These are phyloP conservation scores for Spathaspora boniae DNA, from an alignment of 805 yeast genomes.

Conservation along the genomic window DNA sequence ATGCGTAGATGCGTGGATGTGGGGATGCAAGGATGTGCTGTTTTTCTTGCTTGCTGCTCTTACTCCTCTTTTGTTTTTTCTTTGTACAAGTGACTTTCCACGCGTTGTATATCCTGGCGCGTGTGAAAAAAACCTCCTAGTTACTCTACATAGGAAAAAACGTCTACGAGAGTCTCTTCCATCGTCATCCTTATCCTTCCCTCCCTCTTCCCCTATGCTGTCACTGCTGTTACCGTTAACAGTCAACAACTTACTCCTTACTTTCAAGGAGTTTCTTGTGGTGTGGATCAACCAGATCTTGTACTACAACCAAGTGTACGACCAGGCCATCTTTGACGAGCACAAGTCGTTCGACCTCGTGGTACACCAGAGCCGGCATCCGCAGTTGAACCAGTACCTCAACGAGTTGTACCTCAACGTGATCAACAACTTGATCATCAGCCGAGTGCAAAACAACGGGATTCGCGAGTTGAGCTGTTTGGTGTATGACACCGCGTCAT, in stretches of 20 bases:
- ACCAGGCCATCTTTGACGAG: slow-evolving; percentile 43
- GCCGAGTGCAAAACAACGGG: slow-evolving; percentile 14
- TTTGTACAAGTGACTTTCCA: not conserved
- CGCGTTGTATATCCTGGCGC: not conserved
- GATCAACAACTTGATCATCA: slow-evolving; percentile 13
- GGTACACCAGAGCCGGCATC: slow-evolving; percentile 42
- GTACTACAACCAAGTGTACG: slow-evolving; percentile 53
- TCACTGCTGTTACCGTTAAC: slow-evolving; percentile 4
- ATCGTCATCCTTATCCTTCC: not conserved
- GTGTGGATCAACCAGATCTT: slow-evolving; percentile 54
- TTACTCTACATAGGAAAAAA: too few relatives aligned
- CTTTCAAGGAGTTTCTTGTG: slow-evolving; percentile 47
- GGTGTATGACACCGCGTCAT: slow-evolving; percentile 28
- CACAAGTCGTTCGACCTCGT: slow-evolving; percentile 42
- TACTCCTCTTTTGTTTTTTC: not conserved
- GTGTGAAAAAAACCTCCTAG: not conserved
- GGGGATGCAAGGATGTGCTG: too few relatives aligned
- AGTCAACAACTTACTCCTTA: slow-evolving; percentile 20
- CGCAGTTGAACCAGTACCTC: slow-evolving; percentile 44
- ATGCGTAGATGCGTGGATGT: slow-evolving; percentile 4
- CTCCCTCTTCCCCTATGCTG: not conserved
- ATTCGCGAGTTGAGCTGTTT: slow-evolving; percentile 34
- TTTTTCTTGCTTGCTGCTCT: too few relatives aligned
- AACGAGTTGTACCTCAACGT: slow-evolving; percentile 31
- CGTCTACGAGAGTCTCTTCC: too few relatives aligned